These are phyloP conservation scores for Helianthus tuberosus DNA, from an alignment of 129 eudicot genomes.

Conservation along the genomic window DNA sequence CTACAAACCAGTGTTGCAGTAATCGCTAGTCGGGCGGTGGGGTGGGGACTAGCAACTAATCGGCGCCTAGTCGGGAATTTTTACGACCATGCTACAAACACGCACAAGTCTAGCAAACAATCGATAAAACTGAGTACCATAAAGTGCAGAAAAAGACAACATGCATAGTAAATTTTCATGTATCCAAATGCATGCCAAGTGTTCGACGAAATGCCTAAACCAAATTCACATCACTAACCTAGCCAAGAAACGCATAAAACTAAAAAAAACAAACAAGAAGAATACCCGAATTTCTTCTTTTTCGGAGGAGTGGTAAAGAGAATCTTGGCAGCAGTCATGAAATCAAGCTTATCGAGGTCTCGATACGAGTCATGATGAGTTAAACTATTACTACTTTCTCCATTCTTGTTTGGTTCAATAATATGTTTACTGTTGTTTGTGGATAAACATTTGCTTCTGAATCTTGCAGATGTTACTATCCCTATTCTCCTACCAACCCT, in stretches of 20 bases:
- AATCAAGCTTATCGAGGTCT: slow-evolving; percentile 75
- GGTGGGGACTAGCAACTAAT: too few relatives aligned
- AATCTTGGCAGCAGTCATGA: slow-evolving; percentile 86
- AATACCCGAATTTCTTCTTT: slow-evolving; percentile 76
- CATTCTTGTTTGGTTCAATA: slow-evolving; percentile 19
- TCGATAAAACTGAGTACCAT: background rate
- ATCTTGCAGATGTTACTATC: slow-evolving; percentile 14
- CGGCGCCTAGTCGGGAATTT: too few relatives aligned
- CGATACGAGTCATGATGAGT: slow-evolving; percentile 61
- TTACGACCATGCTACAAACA: too few relatives aligned
- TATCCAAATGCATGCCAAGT: slow-evolving; percentile 19
- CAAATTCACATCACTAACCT: background rate
- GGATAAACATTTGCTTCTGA: slow-evolving; percentile 35
- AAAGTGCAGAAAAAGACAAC: background rate
- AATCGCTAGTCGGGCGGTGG: too few relatives aligned
- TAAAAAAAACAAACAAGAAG: background rate
- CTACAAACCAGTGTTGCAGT: too few relatives aligned
- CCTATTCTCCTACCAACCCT: slow-evolving; percentile 20
- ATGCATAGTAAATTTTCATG: background rate
- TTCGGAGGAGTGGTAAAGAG: slow-evolving; percentile 65
- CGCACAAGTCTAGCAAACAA: background rate
- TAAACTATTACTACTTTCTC: slow-evolving; percentile 27
- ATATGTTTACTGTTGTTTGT: slow-evolving; percentile 34
- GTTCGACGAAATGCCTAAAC: slow-evolving; percentile 44
- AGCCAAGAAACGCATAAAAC: background rate